Evolutionary conservation across 768 basidiomycete genomes (phyloP).

Genomic region (Tricholoma matsutake): DNA sequence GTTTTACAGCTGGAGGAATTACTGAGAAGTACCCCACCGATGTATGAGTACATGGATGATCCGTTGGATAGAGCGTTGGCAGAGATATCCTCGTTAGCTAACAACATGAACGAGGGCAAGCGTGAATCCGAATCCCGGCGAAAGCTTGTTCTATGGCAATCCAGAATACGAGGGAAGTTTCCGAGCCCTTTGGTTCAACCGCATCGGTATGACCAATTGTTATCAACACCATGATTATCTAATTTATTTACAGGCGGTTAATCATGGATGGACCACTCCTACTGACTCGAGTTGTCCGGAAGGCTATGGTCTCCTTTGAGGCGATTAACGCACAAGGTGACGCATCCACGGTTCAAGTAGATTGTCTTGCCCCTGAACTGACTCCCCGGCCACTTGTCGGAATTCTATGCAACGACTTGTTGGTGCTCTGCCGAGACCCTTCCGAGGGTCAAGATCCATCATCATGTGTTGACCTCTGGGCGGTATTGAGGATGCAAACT

Average conservation of each 20-base stretch:
- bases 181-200: conserved; percentile 98
- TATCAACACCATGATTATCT: conserved; percentile 6
- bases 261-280: conserved; percentile 89
- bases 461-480: conserved; percentile 88
- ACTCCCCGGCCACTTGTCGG: conserved; percentile 78
- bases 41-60: conserved; percentile 71
- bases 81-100: conserved; percentile 87
- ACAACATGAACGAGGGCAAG: conserved; percentile 98
- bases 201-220: conserved; percentile 64
- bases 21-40: conserved; percentile 79
- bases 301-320: conserved; percentile 78
- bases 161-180: conserved; percentile 86
- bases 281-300: conserved; percentile 88
- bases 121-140: conserved; percentile 90
- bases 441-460: conserved; percentile 74
- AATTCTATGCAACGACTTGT: conserved; percentile 88
- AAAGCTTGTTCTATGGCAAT: conserved; percentile 88
- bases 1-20: conserved; percentile 75
- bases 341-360: conserved; percentile 80
- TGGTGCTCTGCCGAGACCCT: conserved; percentile 89
- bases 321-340: conserved; percentile 75
- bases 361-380: conserved; percentile 83
- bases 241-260: conserved; percentile 56
- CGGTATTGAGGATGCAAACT: conserved; percentile 94
- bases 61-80: conserved; percentile 80